A percentile compares a stretch with the other conserved stretches of the same genome.
Evolutionary conservation across 352 stramenopile genomes (phyloP).

Genomic region (Globisporangium megalacanthum): DNA sequence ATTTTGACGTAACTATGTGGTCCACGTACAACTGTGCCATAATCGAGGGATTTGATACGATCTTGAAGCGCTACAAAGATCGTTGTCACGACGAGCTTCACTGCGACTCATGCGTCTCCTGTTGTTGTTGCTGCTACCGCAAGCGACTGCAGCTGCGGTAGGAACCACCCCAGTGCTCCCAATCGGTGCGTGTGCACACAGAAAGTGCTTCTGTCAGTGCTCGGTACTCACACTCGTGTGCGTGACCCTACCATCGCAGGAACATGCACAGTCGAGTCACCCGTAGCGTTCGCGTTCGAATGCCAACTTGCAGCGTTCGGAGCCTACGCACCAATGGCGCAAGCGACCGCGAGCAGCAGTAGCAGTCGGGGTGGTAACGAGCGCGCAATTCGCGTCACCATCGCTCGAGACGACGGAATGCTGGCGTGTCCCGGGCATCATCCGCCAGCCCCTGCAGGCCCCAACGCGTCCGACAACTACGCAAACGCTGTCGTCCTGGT

Average conservation of each 20-base stretch:
- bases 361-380: not conserved
- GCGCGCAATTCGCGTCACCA: slow-evolving; percentile 4
- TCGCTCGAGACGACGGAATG: slow-evolving; percentile 14
- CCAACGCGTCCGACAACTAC: not conserved
- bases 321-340: slow-evolving; percentile 10
- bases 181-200: not conserved
- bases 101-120: not conserved
- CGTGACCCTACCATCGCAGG: not conserved
- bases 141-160: no score
- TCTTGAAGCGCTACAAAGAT: no score
- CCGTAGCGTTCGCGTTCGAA: not conserved
- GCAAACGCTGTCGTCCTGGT: slow-evolving; percentile 21
- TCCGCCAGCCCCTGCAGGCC: not conserved
- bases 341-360: not conserved
- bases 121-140: not conserved
- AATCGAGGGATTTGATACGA: no score
- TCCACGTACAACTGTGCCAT: no score
- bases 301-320: slow-evolving; percentile 34
- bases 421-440: slow-evolving; percentile 16
- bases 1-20: no score
- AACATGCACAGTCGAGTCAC: not conserved
- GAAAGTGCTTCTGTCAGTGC: no score
- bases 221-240: not conserved
- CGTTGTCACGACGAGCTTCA: no score
- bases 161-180: not conserved